Conservation (phyloP, 805 yeast species). For the Danielia reshetovae region DNA sequence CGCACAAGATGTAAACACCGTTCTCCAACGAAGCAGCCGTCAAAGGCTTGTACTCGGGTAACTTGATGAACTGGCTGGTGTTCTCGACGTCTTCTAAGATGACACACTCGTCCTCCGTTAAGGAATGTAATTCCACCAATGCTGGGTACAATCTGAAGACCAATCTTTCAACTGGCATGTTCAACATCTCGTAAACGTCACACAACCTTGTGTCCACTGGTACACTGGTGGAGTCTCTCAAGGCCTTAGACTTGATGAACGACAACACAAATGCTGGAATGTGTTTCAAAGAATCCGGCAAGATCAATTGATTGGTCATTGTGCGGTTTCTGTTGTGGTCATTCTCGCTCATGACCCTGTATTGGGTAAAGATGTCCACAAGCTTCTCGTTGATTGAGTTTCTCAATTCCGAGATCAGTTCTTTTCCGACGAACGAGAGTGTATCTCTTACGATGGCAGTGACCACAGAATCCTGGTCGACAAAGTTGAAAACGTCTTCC, state of each 20-base stretch:
- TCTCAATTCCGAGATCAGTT: conserved; percentile 34
- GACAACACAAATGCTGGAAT: conserved; percentile 65
- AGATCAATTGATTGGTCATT: conserved; percentile 56
- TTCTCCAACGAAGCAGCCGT: conserved; percentile 47
- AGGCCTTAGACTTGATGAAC: conserved; percentile 63
- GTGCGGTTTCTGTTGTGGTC: conserved; percentile 33
- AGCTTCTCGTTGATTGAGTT: conserved; percentile 37
- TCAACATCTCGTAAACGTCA: conserved; percentile 47
- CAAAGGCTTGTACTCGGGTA: conserved; percentile 50
- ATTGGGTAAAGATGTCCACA: conserved; percentile 45
- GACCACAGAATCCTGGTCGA: conserved; percentile 56
- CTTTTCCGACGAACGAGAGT: conserved; percentile 37
- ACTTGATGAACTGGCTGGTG: conserved; percentile 39
- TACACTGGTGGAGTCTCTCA: conserved; percentile 46
- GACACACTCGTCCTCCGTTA: conserved; percentile 52
- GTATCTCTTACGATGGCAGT: conserved; percentile 39
- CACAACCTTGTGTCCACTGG: conserved; percentile 64
- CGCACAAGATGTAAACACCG: conserved; percentile 75
- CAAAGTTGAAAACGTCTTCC: conserved; percentile 70
- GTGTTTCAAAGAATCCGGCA: conserved; percentile 77
- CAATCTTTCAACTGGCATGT: conserved; percentile 53
- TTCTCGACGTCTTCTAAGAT: conserved; percentile 32
- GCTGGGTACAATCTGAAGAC: conserved; percentile 75
- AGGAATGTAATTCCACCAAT: conserved; percentile 65
- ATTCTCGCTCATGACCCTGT: conserved; percentile 46